phyloP scores from a whole-genome alignment of 1,139 yeast species.

The Blastobotrys raffinosifermentans region DNA sequence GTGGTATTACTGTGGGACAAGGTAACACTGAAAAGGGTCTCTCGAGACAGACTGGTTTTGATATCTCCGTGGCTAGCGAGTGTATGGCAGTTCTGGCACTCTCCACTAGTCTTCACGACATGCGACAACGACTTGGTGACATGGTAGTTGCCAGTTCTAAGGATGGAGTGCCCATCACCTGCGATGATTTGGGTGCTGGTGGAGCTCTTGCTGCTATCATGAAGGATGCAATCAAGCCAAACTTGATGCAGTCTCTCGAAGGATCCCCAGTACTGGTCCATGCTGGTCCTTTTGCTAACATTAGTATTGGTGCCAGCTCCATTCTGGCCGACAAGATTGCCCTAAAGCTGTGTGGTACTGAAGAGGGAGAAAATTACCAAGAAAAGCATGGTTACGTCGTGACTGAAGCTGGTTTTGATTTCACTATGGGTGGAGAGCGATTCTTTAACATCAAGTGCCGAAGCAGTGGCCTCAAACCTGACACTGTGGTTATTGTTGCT shows the following conservation, averaged over 20 bases:
- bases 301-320: constrained; percentile 89
- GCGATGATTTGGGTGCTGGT: constrained; percentile 95
- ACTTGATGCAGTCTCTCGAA: constrained; percentile 95
- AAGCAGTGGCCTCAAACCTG: constrained; percentile 83
- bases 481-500: constrained; percentile 91
- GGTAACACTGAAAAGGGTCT: constrained; percentile 93
- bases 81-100: constrained; percentile 98
- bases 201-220: constrained; percentile 95
- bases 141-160: constrained; percentile 86
- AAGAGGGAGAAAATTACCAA: constrained; percentile 45
- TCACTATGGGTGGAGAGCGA: constrained; percentile 99
- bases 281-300: constrained; percentile 98
- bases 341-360: constrained; percentile 80
- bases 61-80: constrained; percentile 94
- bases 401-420: constrained; percentile 97
- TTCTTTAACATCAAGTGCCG: constrained; percentile 95
- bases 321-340: constrained; percentile 94
- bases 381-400: constrained; percentile 84
- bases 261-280: constrained; percentile 98
- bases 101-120: constrained; percentile 72
- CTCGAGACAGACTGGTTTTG: constrained; percentile 87
- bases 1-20: constrained; percentile 88
- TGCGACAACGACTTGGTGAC: constrained; percentile 85
- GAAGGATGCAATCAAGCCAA: constrained; percentile 96
- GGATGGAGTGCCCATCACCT: constrained; percentile 84